A percentile compares a stretch with the other conserved stretches of the same genome.
phyloP scores from a whole-genome alignment of 75 land plant genomes.

The Cunninghamia lanceolata region DNA sequence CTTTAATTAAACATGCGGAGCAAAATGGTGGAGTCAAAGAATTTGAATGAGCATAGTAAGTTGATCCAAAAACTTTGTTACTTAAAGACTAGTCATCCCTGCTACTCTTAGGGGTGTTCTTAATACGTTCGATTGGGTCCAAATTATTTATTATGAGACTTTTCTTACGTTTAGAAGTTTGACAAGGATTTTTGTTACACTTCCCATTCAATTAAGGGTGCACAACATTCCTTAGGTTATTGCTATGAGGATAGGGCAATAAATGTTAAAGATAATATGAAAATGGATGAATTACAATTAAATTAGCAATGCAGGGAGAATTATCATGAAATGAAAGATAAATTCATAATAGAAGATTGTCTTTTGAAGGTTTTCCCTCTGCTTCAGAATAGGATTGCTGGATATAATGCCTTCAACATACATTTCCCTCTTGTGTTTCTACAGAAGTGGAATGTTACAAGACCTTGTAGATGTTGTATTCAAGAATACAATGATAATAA shows the following conservation, averaged over 20 bases:
- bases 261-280: background rate
- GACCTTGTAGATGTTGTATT: no score
- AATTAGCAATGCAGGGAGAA: constrained; percentile 48
- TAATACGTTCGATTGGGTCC: constrained; percentile 30
- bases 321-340: constrained; percentile 66
- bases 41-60: constrained; percentile 51
- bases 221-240: background rate
- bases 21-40: constrained; percentile 36
- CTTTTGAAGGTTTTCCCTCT: no score
- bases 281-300: background rate
- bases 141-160: background rate
- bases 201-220: background rate
- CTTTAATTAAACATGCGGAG: constrained; percentile 43
- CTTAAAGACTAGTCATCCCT: constrained; percentile 65
- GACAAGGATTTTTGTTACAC: background rate
- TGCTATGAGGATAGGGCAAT: no score
- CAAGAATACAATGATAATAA: no score
- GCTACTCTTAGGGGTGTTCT: constrained; percentile 86
- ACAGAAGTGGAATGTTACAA: no score
- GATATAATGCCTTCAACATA: no score
- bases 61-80: constrained; percentile 56
- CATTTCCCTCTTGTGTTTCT: no score
- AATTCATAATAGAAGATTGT: constrained; percentile 79
- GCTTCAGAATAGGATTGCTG: no score
- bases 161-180: no score